phyloP scores from a whole-genome alignment of 75 land plant species.

The Larix kaempferi region DNA sequence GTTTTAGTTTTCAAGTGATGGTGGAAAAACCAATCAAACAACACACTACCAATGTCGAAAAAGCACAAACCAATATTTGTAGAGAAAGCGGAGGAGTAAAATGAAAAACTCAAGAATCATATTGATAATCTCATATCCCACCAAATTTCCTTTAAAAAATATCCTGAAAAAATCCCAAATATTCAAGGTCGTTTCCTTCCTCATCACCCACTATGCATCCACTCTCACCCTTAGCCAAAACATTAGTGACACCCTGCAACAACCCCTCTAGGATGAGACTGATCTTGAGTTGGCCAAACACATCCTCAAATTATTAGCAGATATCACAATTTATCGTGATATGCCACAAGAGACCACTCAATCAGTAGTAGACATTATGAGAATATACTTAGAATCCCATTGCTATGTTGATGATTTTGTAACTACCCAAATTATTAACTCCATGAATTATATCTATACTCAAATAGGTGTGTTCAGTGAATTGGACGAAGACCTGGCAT shows the following conservation, averaged over 20 bases:
- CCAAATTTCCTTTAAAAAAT: neutral
- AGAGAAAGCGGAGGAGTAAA: neutral
- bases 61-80: neutral
- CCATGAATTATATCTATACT: neutral
- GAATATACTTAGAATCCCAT: neutral
- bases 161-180: neutral
- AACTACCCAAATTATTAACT: constrained; percentile 8
- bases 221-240: neutral
- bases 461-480: neutral
- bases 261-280: neutral
- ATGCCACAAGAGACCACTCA: no score
- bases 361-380: neutral
- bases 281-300: constrained; percentile 1
- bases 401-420: constrained; percentile 1
- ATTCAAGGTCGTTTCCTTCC: neutral
- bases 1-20: no score
- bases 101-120: neutral
- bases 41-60: neutral
- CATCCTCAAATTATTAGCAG: constrained; percentile 1
- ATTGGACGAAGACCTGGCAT: neutral
- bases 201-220: constrained; percentile 1
- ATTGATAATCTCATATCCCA: neutral
- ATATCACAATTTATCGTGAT: neutral
- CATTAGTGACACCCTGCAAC: neutral
- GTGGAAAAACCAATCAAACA: no score